Conservation (phyloP, 495 filamentous ascomycete genomes). For the Margaritispora aquatica region DNA sequence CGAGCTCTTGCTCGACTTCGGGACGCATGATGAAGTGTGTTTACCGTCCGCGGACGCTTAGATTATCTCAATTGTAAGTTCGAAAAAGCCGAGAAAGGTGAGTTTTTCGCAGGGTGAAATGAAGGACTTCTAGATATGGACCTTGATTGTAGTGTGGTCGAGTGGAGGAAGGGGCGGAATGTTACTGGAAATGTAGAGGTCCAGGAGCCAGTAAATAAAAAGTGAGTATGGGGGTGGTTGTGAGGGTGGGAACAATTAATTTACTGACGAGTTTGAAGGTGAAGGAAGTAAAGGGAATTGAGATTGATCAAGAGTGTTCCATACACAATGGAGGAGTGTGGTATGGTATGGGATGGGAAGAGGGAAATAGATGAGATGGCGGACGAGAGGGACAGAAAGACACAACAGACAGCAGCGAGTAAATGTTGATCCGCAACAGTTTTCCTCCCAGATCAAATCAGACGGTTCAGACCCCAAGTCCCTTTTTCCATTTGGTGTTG, state of each 20-base stretch:
- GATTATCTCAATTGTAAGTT: not conserved
- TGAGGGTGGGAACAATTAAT: not conserved
- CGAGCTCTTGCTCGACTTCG: conserved; percentile 96
- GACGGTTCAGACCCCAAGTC: too few species aligned
- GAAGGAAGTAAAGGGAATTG: conserved; percentile 9
- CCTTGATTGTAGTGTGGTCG: too few species aligned
- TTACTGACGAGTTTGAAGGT: conserved; percentile 5
- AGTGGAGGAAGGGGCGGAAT: conserved; percentile 12
- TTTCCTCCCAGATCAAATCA: too few species aligned
- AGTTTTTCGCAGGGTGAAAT: not conserved
- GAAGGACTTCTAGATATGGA: too few species aligned
- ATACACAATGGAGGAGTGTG: conserved; percentile 13
- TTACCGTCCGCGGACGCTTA: conserved; percentile 25
- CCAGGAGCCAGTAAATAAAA: conserved; percentile 9
- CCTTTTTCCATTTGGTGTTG: conserved; percentile 15
- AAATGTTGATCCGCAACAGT: conserved; percentile 2
- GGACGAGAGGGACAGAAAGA: not conserved
- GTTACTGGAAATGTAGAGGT: conserved; percentile 1
- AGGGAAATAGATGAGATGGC: conserved; percentile 6
- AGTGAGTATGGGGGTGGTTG: not conserved
- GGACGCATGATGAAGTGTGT: conserved; percentile 73
- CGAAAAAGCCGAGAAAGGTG: not conserved
- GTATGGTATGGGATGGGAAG: too few species aligned
- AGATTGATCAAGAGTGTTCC: conserved; percentile 13
- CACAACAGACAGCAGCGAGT: not conserved